Conservation (phyloP, 805 yeast species). For the Lachancea fermentati region DNA sequence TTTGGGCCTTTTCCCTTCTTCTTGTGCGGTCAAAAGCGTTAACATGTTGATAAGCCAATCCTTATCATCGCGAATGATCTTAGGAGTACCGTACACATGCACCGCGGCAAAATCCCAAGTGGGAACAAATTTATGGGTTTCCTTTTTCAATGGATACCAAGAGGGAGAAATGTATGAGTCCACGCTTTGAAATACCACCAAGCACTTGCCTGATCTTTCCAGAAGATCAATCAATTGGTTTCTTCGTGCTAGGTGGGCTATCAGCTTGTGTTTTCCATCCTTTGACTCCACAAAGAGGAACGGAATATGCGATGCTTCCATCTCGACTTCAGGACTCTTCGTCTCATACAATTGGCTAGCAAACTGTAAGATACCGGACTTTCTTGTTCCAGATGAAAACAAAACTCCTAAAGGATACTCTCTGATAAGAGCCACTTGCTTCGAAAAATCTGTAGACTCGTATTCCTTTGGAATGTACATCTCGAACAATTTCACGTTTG, state of each 20-base stretch:
- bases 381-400: constrained; percentile 29
- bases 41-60: constrained; percentile 44
- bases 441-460: constrained; percentile 31
- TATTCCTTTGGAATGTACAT: constrained; percentile 31
- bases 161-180: constrained; percentile 53
- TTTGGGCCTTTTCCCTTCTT: constrained; percentile 39
- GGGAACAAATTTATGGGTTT: constrained; percentile 59
- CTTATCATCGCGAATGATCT: constrained; percentile 38
- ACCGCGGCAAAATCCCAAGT: constrained; percentile 62
- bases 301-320: constrained; percentile 54
- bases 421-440: constrained; percentile 38
- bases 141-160: constrained; percentile 52
- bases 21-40: constrained; percentile 39
- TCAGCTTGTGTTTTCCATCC: constrained; percentile 37
- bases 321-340: constrained; percentile 30
- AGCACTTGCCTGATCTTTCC: constrained; percentile 35
- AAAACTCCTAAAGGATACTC: constrained; percentile 50
- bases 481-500: constrained; percentile 1
- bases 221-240: constrained; percentile 47
- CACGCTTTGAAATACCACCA: constrained; percentile 47
- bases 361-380: constrained; percentile 11
- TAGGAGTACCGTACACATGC: constrained; percentile 50
- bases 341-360: not conserved
- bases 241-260: constrained; percentile 49
- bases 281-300: constrained; percentile 38